Percentiles rank a stretch among this genome's conserved stretches.
phyloP scores from a whole-genome alignment of 331 rosid species.

The Cucumis variabilis region DNA sequence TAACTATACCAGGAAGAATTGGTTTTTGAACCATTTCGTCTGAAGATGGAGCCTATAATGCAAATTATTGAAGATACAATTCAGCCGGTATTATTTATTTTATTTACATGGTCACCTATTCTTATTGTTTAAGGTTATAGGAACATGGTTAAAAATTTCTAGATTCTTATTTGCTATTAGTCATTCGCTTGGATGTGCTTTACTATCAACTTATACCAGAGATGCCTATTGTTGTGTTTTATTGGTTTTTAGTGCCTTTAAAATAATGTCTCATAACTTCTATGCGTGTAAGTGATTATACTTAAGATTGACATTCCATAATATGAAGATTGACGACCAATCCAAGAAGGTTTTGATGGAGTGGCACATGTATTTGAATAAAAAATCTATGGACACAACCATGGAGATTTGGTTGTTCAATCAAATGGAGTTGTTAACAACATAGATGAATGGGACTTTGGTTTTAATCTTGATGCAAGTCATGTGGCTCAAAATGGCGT shows the following conservation, averaged over 20 bases:
- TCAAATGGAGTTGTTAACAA: too few relatives aligned
- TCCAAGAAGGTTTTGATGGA: slow-evolving; percentile 37
- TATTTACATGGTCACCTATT: slow-evolving; percentile 17
- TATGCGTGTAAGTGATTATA: too few relatives aligned
- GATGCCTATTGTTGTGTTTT: neutral
- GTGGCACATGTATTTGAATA: too few relatives aligned
- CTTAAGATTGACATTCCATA: slow-evolving; percentile 36
- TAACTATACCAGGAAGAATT: slow-evolving; percentile 39
- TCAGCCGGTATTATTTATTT: slow-evolving; percentile 48
- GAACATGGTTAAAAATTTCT: neutral
- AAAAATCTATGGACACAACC: too few relatives aligned
- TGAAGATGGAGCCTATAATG: slow-evolving; percentile 29
- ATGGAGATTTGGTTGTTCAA: too few relatives aligned
- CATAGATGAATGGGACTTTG: too few relatives aligned
- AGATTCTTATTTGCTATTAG: neutral
- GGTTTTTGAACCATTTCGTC: slow-evolving; percentile 39
- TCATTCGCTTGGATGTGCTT: neutral
- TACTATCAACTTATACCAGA: neutral
- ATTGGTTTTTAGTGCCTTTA: neutral
- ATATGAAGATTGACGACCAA: slow-evolving; percentile 50
- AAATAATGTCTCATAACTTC: neutral
- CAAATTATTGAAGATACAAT: slow-evolving; percentile 29
- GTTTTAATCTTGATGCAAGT: too few relatives aligned
- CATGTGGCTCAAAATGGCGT: too few relatives aligned
- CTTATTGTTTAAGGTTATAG: slow-evolving; percentile 22